phyloP scores from a whole-genome alignment of 2,329 filamentous ascomycete genomes.

The Rutstroemia sp. region DNA sequence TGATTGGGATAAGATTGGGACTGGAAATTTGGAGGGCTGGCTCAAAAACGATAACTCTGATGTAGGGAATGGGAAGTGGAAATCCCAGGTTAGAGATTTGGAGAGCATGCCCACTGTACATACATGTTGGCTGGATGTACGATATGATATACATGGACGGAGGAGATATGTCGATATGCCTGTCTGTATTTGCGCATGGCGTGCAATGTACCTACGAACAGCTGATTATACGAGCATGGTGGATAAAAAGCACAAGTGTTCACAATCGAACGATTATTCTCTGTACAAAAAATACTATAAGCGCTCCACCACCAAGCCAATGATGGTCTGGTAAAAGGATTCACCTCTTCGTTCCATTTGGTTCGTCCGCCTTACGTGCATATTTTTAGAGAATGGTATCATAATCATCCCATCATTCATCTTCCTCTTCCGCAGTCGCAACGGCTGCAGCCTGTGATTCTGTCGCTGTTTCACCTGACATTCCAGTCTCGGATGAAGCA shows the following conservation, averaged over 20 bases:
- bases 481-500: slow-evolving; percentile 41
- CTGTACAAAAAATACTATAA: slow-evolving; percentile 25
- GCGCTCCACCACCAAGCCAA: background rate
- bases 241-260: slow-evolving; percentile 7
- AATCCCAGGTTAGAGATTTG: too few relatives aligned
- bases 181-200: background rate
- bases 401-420: slow-evolving; percentile 5
- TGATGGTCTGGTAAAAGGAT: slow-evolving; percentile 1
- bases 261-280: slow-evolving; percentile 20
- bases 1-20: background rate
- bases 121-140: too few relatives aligned
- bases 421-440: slow-evolving; percentile 23
- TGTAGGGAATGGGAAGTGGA: too few relatives aligned
- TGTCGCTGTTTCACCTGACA: slow-evolving; percentile 19
- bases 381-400: slow-evolving; percentile 9
- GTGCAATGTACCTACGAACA: background rate
- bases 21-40: too few relatives aligned
- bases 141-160: too few relatives aligned
- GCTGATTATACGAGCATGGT: background rate
- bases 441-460: slow-evolving; percentile 16
- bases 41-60: too few relatives aligned
- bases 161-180: too few relatives aligned
- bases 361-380: background rate
- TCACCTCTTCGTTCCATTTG: background rate
- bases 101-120: too few relatives aligned